Percentiles rank a stretch among this genome's conserved stretches.
phyloP scores from a whole-genome alignment of 1,284 basidiomycete genomes.

The Naganishia albida region DNA sequence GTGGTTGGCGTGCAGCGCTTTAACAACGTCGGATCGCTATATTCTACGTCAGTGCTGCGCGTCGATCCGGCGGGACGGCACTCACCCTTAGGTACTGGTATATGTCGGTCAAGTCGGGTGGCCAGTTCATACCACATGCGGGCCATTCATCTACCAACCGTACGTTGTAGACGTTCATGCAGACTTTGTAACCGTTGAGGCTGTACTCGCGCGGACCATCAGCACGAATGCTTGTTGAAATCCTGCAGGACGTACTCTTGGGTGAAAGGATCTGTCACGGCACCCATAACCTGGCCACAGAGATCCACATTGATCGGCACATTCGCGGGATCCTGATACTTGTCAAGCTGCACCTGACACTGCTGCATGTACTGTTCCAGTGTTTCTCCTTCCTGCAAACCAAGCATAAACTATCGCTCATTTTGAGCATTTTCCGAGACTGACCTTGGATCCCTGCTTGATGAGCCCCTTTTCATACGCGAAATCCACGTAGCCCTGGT shows the following conservation, averaged over 20 bases:
- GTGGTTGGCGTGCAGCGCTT: slow-evolving; percentile 75
- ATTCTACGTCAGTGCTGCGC: background rate
- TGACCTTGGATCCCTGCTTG: slow-evolving; percentile 69
- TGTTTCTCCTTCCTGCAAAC: slow-evolving; percentile 62
- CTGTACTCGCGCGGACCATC: slow-evolving; percentile 52
- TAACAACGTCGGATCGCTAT: slow-evolving; percentile 75
- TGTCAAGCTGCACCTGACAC: slow-evolving; percentile 64
- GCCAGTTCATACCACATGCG: slow-evolving; percentile 99
- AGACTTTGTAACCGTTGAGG: slow-evolving; percentile 70
- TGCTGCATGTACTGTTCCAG: slow-evolving; percentile 64
- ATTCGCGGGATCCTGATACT: slow-evolving; percentile 50
- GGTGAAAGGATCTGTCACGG: slow-evolving; percentile 65
- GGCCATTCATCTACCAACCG: slow-evolving; percentile 79
- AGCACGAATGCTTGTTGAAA: background rate
- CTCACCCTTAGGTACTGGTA: slow-evolving; percentile 77
- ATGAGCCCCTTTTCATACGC: slow-evolving; percentile 77
- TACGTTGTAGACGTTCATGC: slow-evolving; percentile 95
- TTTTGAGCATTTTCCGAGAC: slow-evolving; percentile 37
- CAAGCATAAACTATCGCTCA: background rate
- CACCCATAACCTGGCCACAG: slow-evolving; percentile 69
- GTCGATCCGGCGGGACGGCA: slow-evolving; percentile 30
- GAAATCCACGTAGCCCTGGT: slow-evolving; percentile 86
- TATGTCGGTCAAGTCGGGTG: slow-evolving; percentile 77
- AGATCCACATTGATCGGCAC: slow-evolving; percentile 64
- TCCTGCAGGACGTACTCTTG: slow-evolving; percentile 58